Base-by-base conservation (phyloP, 129 eudicot species). In the Chrysanthemum makinoi region DNA sequence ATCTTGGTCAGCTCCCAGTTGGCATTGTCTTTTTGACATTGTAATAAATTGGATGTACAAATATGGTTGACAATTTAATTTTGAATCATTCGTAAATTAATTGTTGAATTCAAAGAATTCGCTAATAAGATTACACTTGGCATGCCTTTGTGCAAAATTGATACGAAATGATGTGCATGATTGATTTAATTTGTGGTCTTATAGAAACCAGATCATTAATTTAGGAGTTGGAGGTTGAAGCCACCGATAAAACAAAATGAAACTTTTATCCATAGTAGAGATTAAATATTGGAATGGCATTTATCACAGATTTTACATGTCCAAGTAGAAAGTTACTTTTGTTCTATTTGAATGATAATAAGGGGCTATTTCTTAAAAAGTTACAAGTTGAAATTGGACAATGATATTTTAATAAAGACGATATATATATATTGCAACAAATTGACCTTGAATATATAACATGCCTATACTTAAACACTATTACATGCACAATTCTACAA, bases 191-290 rank as follows among this genome's bases (percentile, higher is more conserved):
- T 12, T 52, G 69, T 30, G 75, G 75, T 68, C 80, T 55, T 68
- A 11, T 19, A 49, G 10, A 59, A 60, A 59, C 48, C 19, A 12
- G 22, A 74, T 53, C 75, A 68, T 76, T 68, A 76, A 68, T 76
- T 76, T 49, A 49, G 75, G 63, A 68, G 80, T 67, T 68, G 68
- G 80, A 15, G 51, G 74, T 75, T 75, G 74, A 43, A 66, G 28
- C 43, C 33, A 47, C 9, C 59, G 48, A 12, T 16, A 68, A 49
- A 75, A 75, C 80, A 75, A 76, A 67, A 58, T 67, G 11, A 59
- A 66, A 66, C 67, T 75, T 75, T 75, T 28, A 2, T 2, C 4
- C 30, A 28, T 4, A 28, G 0, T 0, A 28, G 30, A 28, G 4
- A 28, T 22, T 22, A 22, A 22, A 22, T 22, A 22, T 22, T 22